Base-by-base conservation (phyloP, 805 yeast genomes). In the Ogataea saltuana region DNA sequence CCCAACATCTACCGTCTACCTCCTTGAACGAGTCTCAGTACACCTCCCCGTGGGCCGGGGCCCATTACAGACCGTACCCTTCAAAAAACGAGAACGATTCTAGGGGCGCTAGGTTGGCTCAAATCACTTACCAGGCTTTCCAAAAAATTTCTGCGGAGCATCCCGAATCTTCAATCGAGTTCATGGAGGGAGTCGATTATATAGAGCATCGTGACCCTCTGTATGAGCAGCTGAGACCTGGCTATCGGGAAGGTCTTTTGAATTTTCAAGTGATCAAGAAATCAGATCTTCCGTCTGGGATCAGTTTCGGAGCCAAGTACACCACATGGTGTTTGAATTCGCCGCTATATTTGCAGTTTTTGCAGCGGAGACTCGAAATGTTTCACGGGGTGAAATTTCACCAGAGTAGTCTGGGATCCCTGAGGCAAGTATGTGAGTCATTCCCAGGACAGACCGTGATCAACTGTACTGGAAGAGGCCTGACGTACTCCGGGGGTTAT, bases 41-140 rank as follows among this genome's bases (percentile, higher is more conserved):
- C 78, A 81, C 89, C 4, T 81, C 88, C 0, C 74, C 83, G 2
- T 83, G 87, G 88, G 89, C 89, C 0, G 90, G 90, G 13, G 90
- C 90, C 1, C 88, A 83, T 59, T 83, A 72, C 61, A 65, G 89
- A 49, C 88, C 89, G 2, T 74, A 73, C 47, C 89, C 89, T 4
- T 69, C 78, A 38, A 66, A 61, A 33, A 61, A 56, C 30, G 59
- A 49, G 1, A 54, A 58, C 25, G 82, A 77, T 12, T 50, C 48
- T 33, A 54, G 69, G n/a, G 85, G 79, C 38, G 65, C 71, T 7
- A 52, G 57, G 34, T 61, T 78, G 39, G 71, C 83, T 0, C 62
- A 83, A 45, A 60, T 56, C 2, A 81, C 88, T 0, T 72, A 67
- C 33, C 38, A 56, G 8, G 67, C 62, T 34, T 78, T 81, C 60